These are phyloP conservation scores for Fragaria iinumae DNA, from an alignment of 306 rosid species.

Conservation along the genomic window DNA sequence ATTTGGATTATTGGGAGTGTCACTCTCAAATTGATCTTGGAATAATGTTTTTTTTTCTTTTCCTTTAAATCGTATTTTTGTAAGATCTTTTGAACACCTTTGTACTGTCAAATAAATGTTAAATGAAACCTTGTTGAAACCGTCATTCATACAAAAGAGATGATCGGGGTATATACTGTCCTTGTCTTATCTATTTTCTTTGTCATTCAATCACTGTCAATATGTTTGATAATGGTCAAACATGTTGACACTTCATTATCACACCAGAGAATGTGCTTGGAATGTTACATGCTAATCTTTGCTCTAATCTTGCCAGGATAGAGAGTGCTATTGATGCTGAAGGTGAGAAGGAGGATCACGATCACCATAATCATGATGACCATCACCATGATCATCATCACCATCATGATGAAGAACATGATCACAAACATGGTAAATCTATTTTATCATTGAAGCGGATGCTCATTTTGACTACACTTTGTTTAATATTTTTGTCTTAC, in stretches of 20 bases:
- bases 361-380: conserved; percentile 33
- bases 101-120: background rate
- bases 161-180: background rate
- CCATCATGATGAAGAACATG: conserved; percentile 45
- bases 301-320: conserved; percentile 52
- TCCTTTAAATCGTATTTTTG: background rate
- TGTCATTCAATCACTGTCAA: background rate
- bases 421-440: conserved; percentile 74
- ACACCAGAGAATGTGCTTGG: background rate
- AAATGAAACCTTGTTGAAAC: background rate
- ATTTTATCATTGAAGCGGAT: background rate
- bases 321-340: conserved; percentile 69
- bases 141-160: background rate
- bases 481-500: background rate
- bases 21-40: background rate
- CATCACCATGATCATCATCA: conserved; percentile 39
- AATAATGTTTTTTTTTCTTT: background rate
- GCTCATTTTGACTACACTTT: background rate
- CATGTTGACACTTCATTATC: conserved; percentile 12
- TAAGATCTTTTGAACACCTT: background rate
- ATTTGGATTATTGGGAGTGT: background rate
- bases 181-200: background rate
- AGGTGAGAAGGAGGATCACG: conserved; percentile 60
- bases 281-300: conserved; percentile 17
- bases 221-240: background rate